Percentiles rank a stretch among this genome's conserved stretches.
These are phyloP conservation scores for Arthrocladium fulminans DNA, from an alignment of 2,329 filamentous ascomycete species.

Conservation along the genomic window DNA sequence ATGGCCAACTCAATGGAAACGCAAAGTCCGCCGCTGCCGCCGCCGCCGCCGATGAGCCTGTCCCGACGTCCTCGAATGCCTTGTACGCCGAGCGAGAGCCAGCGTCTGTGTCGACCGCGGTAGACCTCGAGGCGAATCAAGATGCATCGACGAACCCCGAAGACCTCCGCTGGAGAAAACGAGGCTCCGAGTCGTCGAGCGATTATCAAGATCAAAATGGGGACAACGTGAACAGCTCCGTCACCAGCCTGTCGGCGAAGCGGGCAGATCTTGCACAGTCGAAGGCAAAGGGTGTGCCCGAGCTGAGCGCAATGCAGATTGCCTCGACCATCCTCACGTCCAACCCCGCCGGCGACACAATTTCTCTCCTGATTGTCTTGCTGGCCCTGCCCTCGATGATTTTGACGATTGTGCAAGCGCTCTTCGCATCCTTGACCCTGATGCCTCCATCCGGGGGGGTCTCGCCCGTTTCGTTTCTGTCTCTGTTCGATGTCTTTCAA, in stretches of 20 bases:
- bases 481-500: conserved; percentile 85
- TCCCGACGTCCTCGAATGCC: conserved; percentile 3
- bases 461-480: conserved; percentile 64
- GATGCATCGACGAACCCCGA: not conserved
- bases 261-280: conserved; percentile 62
- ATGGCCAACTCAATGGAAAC: conserved; percentile 46
- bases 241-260: conserved; percentile 30
- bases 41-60: conserved; percentile 17
- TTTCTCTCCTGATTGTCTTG: conserved; percentile 91
- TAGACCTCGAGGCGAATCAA: not conserved
- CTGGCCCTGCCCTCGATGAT: conserved; percentile 85
- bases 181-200: conserved; percentile 10
- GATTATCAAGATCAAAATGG: conserved; percentile 11
- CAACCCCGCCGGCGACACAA: conserved; percentile 85
- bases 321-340: conserved; percentile 80
- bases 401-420: conserved; percentile 78
- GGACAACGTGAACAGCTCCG: conserved; percentile 14
- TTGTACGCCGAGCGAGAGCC: not conserved
- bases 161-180: conserved; percentile 6
- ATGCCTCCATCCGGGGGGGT: conserved; percentile 69
- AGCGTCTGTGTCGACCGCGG: not conserved
- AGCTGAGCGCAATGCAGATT: conserved; percentile 64
- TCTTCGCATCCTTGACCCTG: conserved; percentile 89
- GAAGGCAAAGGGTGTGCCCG: conserved; percentile 59
- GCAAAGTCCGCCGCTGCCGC: conserved; percentile 31